A percentile compares a stretch with the other conserved stretches of the same genome.
These are phyloP conservation scores for Oldenlandia corymbosa DNA, from an alignment of 257 asterid species.

Conservation along the genomic window DNA sequence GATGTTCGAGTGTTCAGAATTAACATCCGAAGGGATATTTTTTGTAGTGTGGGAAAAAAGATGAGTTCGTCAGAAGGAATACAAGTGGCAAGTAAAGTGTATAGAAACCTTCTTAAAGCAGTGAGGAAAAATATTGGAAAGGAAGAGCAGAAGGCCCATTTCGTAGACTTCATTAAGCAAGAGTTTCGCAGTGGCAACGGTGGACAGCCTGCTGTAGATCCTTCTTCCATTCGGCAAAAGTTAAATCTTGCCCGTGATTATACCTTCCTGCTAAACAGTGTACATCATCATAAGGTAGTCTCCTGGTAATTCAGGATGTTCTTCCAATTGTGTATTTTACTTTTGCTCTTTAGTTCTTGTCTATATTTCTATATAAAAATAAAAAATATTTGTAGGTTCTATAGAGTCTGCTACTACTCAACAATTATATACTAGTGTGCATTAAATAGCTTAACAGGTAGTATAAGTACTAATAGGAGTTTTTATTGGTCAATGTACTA, in stretches of 20 bases:
- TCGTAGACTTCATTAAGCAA: constrained; percentile 55
- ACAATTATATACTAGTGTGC: too few species aligned
- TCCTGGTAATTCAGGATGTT: background rate
- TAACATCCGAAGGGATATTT: too few species aligned
- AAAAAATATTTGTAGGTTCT: too few species aligned
- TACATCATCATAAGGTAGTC: constrained; percentile 81
- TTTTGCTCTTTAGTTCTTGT: too few species aligned
- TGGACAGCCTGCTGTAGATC: constrained; percentile 16
- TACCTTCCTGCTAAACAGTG: constrained; percentile 61
- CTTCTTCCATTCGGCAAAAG: constrained; percentile 25
- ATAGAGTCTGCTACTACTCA: too few species aligned
- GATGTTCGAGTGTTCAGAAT: too few species aligned
- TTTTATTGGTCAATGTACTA: too few species aligned
- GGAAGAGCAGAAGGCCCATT: constrained; percentile 56
- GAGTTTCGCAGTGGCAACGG: constrained; percentile 43
- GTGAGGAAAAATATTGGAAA: constrained; percentile 60
- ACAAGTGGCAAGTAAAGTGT: constrained; percentile 34
- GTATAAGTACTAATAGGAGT: too few species aligned
- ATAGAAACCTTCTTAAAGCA: constrained; percentile 63
- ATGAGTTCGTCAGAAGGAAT: constrained; percentile 42
- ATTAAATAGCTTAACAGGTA: too few species aligned
- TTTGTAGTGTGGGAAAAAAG: background rate
- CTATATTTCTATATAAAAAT: too few species aligned
- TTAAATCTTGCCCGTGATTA: constrained; percentile 69
- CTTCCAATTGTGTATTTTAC: background rate